Percentiles rank a stretch among this genome's conserved stretches.
phyloP scores from a whole-genome alignment of 768 basidiomycete genomes.

The Termitomyces sp. region DNA sequence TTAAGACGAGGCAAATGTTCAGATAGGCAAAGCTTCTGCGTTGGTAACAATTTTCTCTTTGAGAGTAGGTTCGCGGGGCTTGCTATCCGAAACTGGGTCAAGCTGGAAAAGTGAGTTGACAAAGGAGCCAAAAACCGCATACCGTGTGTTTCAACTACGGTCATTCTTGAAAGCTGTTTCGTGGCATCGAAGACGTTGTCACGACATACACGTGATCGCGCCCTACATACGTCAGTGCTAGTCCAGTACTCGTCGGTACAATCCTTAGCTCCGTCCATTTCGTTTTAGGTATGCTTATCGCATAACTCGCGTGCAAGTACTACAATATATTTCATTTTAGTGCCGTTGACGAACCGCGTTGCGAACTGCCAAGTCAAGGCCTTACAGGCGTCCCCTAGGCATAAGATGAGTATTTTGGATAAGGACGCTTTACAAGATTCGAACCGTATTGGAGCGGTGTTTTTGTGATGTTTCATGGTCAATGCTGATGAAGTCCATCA shows the following conservation, averaged over 20 bases:
- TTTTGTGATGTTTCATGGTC: not conserved
- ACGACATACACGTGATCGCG: too few relatives aligned
- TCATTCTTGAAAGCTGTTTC: not conserved
- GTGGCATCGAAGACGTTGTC: not conserved
- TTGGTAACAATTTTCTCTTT: not conserved
- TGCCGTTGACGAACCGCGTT: too few relatives aligned
- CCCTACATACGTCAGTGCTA: too few relatives aligned
- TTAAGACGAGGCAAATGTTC: not conserved
- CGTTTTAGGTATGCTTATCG: too few relatives aligned
- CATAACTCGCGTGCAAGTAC: too few relatives aligned
- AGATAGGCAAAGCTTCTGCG: not conserved
- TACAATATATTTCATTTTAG: too few relatives aligned
- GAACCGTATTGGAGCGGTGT: not conserved
- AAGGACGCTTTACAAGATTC: not conserved
- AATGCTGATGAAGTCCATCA: not conserved
- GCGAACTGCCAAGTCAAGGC: too few relatives aligned
- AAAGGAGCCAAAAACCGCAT: not conserved
- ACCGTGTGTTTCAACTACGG: not conserved
- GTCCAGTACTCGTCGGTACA: too few relatives aligned
- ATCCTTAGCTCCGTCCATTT: too few relatives aligned
- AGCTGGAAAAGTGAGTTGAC: not conserved
- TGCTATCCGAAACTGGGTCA: not conserved
- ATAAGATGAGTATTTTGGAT: too few relatives aligned
- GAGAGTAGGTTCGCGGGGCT: not conserved
- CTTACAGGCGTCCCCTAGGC: not conserved